Evolutionary conservation across 176 grass and related monocot genomes (phyloP).

Genomic region (Zea luxurians): DNA sequence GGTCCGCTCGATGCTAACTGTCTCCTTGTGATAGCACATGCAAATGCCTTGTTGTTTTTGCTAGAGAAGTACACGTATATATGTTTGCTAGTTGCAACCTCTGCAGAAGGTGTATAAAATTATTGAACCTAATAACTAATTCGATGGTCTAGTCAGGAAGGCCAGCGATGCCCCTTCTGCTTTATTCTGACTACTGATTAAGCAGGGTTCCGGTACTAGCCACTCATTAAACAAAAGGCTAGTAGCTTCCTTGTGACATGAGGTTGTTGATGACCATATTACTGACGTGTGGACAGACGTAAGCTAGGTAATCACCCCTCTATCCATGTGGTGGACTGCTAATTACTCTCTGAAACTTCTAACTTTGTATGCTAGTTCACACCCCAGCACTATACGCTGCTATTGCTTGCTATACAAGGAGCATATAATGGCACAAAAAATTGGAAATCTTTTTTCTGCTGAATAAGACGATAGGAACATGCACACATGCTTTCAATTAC

Average conservation of each 20-base stretch:
- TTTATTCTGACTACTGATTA: conserved; percentile 28
- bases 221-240: conserved; percentile 30
- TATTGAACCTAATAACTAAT: conserved; percentile 31
- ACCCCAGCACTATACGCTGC: conserved; percentile 4
- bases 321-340: conserved; percentile 33
- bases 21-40: conserved; percentile 43
- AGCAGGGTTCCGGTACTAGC: conserved; percentile 24
- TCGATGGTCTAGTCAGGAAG: conserved; percentile 29
- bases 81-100: conserved; percentile 26
- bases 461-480: too few species aligned
- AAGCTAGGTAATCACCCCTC: conserved; percentile 23
- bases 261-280: conserved; percentile 20
- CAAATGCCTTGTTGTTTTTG: conserved; percentile 21
- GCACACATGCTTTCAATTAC: too few species aligned
- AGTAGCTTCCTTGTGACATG: conserved; percentile 3
- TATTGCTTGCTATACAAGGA: too few species aligned
- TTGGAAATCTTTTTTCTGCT: too few species aligned
- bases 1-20: conserved; percentile 34
- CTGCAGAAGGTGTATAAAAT: conserved; percentile 34
- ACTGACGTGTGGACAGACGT: conserved; percentile 26
- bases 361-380: neutral
- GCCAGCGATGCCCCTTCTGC: conserved; percentile 12
- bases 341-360: conserved; percentile 1
- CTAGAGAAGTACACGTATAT: too few species aligned
- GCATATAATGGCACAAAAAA: too few species aligned